A percentile compares a stretch with the other conserved stretches of the same genome.
phyloP scores from a whole-genome alignment of 768 basidiomycete species.

The Panellus pusillus region DNA sequence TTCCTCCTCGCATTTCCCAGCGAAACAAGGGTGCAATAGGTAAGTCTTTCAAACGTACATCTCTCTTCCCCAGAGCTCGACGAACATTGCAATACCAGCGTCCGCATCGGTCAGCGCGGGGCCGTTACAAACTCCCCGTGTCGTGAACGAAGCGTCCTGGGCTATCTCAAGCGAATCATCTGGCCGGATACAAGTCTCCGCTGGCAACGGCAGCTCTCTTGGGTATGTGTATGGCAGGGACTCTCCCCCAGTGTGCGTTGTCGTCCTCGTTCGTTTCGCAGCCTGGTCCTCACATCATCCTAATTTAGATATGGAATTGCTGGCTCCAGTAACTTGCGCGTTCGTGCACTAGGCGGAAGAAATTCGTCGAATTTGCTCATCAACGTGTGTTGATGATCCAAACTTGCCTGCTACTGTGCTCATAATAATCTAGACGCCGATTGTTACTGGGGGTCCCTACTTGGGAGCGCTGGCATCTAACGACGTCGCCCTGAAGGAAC shows the following conservation, averaged over 20 bases:
- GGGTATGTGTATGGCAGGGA: slow-evolving; percentile 11
- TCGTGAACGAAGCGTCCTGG: not conserved
- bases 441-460: not conserved
- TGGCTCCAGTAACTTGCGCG: slow-evolving; percentile 1
- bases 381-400: not conserved
- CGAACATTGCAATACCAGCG: not conserved
- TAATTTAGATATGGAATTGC: slow-evolving; percentile 3
- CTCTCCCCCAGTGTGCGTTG: not conserved
- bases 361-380: not conserved
- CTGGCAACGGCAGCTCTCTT: slow-evolving; percentile 11
- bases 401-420: not conserved
- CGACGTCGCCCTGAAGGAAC: not conserved
- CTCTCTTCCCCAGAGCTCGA: not conserved
- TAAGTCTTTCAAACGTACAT: not conserved
- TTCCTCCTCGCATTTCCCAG: slow-evolving; percentile 10
- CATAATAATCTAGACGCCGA: too few relatives aligned
- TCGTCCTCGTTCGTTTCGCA: not conserved
- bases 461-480: not conserved
- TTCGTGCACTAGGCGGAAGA: not conserved
- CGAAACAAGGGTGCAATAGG: slow-evolving; percentile 1
- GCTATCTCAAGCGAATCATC: not conserved
- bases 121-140: slow-evolving; percentile 2
- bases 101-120: slow-evolving; percentile 4
- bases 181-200: slow-evolving; percentile 12
- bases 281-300: not conserved